Base-by-base conservation (phyloP, 2,329 filamentous ascomycete genomes). In the Apiospora aurea region DNA sequence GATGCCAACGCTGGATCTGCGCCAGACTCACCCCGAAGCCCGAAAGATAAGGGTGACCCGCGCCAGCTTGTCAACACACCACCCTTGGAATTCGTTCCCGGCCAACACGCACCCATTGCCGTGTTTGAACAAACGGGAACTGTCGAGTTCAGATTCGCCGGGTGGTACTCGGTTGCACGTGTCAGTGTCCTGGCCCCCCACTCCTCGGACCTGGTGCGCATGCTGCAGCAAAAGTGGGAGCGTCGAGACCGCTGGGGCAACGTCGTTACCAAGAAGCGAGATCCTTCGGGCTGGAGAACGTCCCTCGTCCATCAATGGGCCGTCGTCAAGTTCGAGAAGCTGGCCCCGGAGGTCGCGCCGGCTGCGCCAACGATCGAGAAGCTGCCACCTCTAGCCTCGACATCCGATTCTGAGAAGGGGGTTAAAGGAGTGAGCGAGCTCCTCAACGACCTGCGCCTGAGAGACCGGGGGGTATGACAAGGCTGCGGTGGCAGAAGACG, bases 211-310 rank as follows among this genome's bases (percentile, higher is more conserved):
- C 76, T 80, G 21, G 71, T 75, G 10, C 73, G 74, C 61, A 77
- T 79, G 78, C 74, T 75, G 43, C 72, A 74, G 43, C 75, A 77
- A 73, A 78, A 78, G 72, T 77, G 75, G 77, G 76, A 75, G 74
- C 77, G 74, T 29, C 74, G 72, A 44, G 74, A 77, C 69, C 72
- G 73, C 46, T 70, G 34, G 61, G 76, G 77, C 26, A 73, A 75
- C 7, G 11, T 71, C 2, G 11, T 75, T 3, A 69, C 72, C 2
- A 38, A 41, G 16, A 2, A 51, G 16, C 72, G 75, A 34, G 69
- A 74, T 16, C 24, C 67, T 7, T 61, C 49, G 0, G 73, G 71
- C 7, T 77, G 75, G 76, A 66, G 73, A 0, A 13, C 57, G 0
- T 71, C 75, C 6, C 71, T 79, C 1, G 5, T 11, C 0, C 43